These are phyloP conservation scores for Ceriops zippeliana DNA, from an alignment of 345 rosid species.

Conservation along the genomic window DNA sequence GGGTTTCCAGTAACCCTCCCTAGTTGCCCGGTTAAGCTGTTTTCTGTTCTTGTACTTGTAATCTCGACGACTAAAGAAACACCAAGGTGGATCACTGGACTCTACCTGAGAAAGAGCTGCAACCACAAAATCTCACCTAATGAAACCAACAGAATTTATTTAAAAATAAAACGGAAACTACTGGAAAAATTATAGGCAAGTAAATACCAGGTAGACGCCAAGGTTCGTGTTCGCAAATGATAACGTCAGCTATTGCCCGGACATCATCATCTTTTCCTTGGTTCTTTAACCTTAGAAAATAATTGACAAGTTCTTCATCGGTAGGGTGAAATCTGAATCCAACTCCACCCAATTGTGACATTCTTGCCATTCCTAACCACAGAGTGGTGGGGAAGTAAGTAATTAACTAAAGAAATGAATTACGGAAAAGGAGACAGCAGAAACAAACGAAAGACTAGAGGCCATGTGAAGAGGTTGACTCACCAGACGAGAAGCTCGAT, in stretches of 20 bases:
- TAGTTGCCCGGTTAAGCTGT: slow-evolving; percentile 22
- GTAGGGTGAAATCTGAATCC: slow-evolving; percentile 41
- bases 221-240: slow-evolving; percentile 41
- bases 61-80: slow-evolving; percentile 34
- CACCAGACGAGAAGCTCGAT: not conserved
- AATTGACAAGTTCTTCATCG: slow-evolving; percentile 35
- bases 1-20: slow-evolving; percentile 49
- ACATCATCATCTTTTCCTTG: not conserved
- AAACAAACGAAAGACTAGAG: not conserved
- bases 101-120: not conserved
- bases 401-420: not conserved
- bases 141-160: not conserved
- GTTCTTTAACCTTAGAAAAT: slow-evolving; percentile 32
- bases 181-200: not conserved
- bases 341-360: not conserved
- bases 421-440: not conserved
- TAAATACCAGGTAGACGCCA: slow-evolving; percentile 42
- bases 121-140: not conserved
- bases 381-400: not conserved
- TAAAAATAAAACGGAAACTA: too few species aligned
- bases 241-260: slow-evolving; percentile 26
- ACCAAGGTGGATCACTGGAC: slow-evolving; percentile 23
- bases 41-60: slow-evolving; percentile 24
- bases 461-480: not conserved
- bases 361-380: not conserved